Conservation (phyloP, 176 grass and related monocot species). For the Ensete glaucum region DNA sequence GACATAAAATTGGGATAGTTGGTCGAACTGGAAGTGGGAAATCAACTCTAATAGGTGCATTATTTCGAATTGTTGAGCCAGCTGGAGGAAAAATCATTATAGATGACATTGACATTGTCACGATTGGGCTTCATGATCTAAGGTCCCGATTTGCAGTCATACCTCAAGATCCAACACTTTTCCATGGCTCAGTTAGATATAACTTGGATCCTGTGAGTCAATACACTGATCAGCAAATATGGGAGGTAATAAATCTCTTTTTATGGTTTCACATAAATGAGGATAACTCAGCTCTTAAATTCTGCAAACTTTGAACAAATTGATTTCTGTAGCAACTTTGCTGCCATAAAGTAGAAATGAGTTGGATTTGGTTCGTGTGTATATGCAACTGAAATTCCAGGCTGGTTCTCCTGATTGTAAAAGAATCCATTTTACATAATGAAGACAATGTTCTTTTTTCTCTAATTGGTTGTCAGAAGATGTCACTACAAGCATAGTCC, state of each 20-base stretch:
- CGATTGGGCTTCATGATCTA: slow-evolving; percentile 76
- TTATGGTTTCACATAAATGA: too few species aligned
- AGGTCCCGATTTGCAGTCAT: slow-evolving; percentile 83
- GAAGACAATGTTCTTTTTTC: too few species aligned
- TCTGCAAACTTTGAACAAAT: too few species aligned
- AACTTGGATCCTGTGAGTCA: slow-evolving; percentile 67
- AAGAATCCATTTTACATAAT: too few species aligned
- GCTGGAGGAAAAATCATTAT: slow-evolving; percentile 69
- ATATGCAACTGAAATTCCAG: too few species aligned
- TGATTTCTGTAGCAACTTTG: too few species aligned
- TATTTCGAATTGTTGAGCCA: slow-evolving; percentile 91
- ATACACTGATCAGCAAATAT: slow-evolving; percentile 70
- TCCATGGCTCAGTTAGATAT: slow-evolving; percentile 73
- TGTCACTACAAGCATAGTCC: too few species aligned
- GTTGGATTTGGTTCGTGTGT: too few species aligned
- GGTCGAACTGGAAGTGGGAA: slow-evolving; percentile 92
- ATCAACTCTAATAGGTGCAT: slow-evolving; percentile 75
- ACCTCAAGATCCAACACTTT: slow-evolving; percentile 92
- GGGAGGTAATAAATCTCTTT: slow-evolving; percentile 41
- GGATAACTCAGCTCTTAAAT: too few species aligned
- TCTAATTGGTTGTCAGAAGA: too few species aligned
- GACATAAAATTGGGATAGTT: slow-evolving; percentile 81
- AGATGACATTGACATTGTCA: slow-evolving; percentile 53
- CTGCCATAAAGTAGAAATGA: too few species aligned
- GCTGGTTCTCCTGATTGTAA: too few species aligned